Evolutionary conservation across 768 basidiomycete genomes (phyloP).

Genomic region (Leccinum subtestaceum): DNA sequence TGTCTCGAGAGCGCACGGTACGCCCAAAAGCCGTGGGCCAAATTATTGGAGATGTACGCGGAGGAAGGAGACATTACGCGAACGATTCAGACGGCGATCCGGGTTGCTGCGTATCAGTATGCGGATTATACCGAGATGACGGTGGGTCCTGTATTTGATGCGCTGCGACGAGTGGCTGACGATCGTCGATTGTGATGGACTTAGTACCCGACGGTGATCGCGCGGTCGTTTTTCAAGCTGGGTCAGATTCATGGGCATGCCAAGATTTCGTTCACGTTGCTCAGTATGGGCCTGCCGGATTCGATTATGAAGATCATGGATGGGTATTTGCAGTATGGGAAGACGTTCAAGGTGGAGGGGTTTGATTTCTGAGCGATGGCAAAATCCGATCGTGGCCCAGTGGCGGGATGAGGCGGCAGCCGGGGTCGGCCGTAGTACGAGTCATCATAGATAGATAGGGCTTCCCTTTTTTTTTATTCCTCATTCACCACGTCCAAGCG

Average conservation of each 20-base stretch:
- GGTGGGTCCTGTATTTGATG: constrained; percentile 44
- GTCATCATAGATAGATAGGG: constrained; percentile 4
- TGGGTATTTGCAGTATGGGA: constrained; percentile 84
- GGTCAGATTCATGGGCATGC: constrained; percentile 90
- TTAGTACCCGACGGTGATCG: constrained; percentile 84
- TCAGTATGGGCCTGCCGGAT: constrained; percentile 93
- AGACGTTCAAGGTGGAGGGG: constrained; percentile 84
- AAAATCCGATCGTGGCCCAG: background rate
- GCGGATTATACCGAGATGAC: constrained; percentile 89
- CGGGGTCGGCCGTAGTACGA: constrained; percentile 3
- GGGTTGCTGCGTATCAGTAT: constrained; percentile 89
- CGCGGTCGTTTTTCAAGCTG: constrained; percentile 88
- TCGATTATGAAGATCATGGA: constrained; percentile 92
- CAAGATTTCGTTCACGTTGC: constrained; percentile 88
- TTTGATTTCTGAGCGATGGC: constrained; percentile 58
- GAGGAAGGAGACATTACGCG: constrained; percentile 93
- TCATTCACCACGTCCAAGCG: background rate
- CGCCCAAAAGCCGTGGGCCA: constrained; percentile 89
- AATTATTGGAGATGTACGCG: constrained; percentile 94
- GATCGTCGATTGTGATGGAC: background rate
- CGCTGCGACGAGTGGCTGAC: background rate
- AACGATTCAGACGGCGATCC: constrained; percentile 86
- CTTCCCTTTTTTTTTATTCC: background rate
- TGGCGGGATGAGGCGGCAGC: constrained; percentile 11
- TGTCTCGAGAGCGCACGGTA: constrained; percentile 87